A percentile compares a stretch with the other conserved stretches of the same genome.
These are phyloP conservation scores for Fusarium multiceps DNA, from an alignment of 2,329 filamentous ascomycete genomes.

Conservation along the genomic window DNA sequence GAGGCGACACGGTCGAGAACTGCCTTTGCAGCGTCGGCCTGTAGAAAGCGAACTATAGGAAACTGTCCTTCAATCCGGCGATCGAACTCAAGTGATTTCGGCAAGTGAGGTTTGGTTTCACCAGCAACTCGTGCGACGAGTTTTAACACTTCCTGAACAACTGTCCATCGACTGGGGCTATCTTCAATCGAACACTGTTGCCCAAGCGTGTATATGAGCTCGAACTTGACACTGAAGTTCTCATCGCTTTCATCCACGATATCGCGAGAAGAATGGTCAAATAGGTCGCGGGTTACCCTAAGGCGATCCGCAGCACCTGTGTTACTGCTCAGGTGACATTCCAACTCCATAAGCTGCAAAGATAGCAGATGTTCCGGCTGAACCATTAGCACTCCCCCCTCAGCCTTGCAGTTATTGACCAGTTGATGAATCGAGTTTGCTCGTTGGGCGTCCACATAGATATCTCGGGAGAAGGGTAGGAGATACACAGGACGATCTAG, in stretches of 20 bases:
- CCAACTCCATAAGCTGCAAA: conserved; percentile 70
- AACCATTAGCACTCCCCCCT: conserved; percentile 66
- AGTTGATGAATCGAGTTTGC: background rate
- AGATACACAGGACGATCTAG: conserved; percentile 65
- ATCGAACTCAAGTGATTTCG: background rate
- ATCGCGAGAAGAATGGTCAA: conserved; percentile 56
- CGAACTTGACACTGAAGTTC: conserved; percentile 64
- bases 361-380: conserved; percentile 74
- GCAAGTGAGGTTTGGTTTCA: conserved; percentile 4
- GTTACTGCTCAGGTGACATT: conserved; percentile 47
- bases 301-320: background rate
- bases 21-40: conserved; percentile 42
- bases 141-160: conserved; percentile 55
- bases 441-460: conserved; percentile 48
- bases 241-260: conserved; percentile 73
- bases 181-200: conserved; percentile 61
- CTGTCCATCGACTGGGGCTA: conserved; percentile 63
- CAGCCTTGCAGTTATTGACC: background rate
- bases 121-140: conserved; percentile 54
- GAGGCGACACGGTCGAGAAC: conserved; percentile 52
- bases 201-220: conserved; percentile 69
- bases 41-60: conserved; percentile 62
- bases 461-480: conserved; percentile 68
- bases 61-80: conserved; percentile 54
- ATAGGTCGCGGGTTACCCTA: fast-evolving